Evolutionary conservation across 106 monocot genomes (phyloP), one percentile per base, ranked within the genome.

Genomic region (Dendrobium nobile): DNA sequence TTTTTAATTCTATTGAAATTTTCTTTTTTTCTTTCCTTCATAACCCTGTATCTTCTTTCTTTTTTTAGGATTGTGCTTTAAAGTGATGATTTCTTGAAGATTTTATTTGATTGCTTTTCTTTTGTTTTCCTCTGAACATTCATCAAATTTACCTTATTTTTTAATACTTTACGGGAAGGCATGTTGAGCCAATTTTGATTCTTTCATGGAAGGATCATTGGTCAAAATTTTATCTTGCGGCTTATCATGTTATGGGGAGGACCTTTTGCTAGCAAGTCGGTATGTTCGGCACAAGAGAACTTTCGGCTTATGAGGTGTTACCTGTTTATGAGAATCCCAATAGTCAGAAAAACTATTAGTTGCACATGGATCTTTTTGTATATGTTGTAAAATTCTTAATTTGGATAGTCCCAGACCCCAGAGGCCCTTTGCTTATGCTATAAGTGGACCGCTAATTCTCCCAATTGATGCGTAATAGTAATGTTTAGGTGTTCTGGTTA

Each of bases 131-230:
- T 43, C 40, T 74, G 43, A 41, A n/a, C 0, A 11, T 16, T 18
- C 42, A 43, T 74, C 43, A 41, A 43, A 74, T 41, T 74, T 74
- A 61, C 22, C 61, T 61, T 22, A 5, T 74, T 74, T 74, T 74
- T 5, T 4, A 41, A 19, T 74, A 41, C 20, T 74, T 43, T 15
- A 74, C 19, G 33, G 20, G 19, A 74, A 74, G 40, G 7, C 16
- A 70, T 42, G 74, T 19, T 74, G 26, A 33, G 33, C 13, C 72
- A 5, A 74, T 43, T 41, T 74, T 43, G 19, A 41, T 74, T 74
- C 42, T 0, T 74, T 74, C 16, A 33, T 41, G 19, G 0, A 43
- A 43, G 42, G 1, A 19, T 37, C 33, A 43, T 16, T 20, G 33
- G 5, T 74, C 41, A 70, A 31, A 70, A 20, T 11, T 74, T 74